Base-by-base conservation (phyloP, 2,329 filamentous ascomycete genomes). In the Eurotiales sp. region DNA sequence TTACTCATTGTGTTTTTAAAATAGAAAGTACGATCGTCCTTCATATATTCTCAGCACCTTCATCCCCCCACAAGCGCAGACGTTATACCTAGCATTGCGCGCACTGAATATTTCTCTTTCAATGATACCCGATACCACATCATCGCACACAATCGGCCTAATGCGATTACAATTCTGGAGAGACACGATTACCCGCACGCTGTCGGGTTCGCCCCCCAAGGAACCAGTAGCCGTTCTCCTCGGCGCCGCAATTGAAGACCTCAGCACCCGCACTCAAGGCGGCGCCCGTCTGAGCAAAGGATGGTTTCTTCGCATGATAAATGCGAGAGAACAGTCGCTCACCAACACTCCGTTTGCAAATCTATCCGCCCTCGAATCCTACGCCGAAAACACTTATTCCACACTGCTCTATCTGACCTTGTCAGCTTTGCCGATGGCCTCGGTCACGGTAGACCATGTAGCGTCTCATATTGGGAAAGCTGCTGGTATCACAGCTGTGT, bases 91-190 rank as follows among this genome's bases (percentile, higher is more conserved):
- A 59, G 90, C 91, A 53, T 83, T 99, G 52, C 88, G 92, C 56
- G 87, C 91, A 46, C 84, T 99, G 69, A 99, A 99, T 66, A 81
- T 97, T 62, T 92, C 96, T 69, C 82, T 96, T 54, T 88, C 92
- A 40, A 83, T 88, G 52, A 87, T 97, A 56, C 90, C 93, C 52
- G 92, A 97, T 71, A 84, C 88, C 11, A 91, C 93, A 17, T 93
- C 88, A 42, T 93, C 87, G 55, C 83, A 88, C n/a, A 86, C 86
- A 3, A 88, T 97, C 55, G 92, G 90, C 45, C 79, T 85, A 47
- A 84, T 97, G 78, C 90, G 93, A 57, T 86, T 96, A 71, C 89
- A 96, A 68, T 97, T 97, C 76, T 97, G 93, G 88, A 83, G 88
- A 45, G 91, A 97, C 61, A 84, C 88, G 4, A 76, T 99, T 46